A percentile compares a stretch with the other conserved stretches of the same genome.
Evolutionary conservation across 2,329 filamentous ascomycete species (phyloP).

Genomic region (Ceratocystis variospora): DNA sequence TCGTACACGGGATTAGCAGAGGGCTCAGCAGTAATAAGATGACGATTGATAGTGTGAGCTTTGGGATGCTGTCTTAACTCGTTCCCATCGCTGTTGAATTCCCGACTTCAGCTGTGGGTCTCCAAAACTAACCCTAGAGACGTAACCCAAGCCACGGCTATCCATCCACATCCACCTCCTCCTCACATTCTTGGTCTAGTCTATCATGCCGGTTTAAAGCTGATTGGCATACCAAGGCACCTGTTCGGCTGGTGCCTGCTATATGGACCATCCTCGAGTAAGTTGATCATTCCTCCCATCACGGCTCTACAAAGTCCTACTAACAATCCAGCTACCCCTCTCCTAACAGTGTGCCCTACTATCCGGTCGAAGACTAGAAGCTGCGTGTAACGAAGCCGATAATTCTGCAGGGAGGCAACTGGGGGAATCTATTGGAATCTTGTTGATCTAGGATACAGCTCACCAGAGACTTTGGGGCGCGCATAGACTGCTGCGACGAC

Average conservation of each 20-base stretch:
- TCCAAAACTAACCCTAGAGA: background rate
- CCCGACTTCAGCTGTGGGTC: background rate
- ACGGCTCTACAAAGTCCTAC: background rate
- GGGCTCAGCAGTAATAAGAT: no score
- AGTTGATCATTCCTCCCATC: constrained; percentile 23
- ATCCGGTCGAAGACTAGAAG: constrained; percentile 58
- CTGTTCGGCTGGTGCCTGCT: constrained; percentile 56
- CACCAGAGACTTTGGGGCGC: no score
- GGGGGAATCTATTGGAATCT: constrained; percentile 54
- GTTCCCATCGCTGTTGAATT: background rate
- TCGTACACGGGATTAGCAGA: no score
- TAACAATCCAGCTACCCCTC: constrained; percentile 18
- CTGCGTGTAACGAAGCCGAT: constrained; percentile 47
- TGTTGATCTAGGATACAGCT: constrained; percentile 23
- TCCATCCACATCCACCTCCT: background rate
- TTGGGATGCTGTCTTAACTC: no score
- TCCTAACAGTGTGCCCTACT: constrained; percentile 44
- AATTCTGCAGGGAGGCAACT: constrained; percentile 57
- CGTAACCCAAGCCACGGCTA: background rate
- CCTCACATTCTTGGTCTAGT: background rate
- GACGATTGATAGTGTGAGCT: no score
- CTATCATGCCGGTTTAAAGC: background rate
- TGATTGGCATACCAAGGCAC: constrained; percentile 33
- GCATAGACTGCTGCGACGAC: background rate
- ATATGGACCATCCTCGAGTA: constrained; percentile 56